Conservation (phyloP, 1,284 basidiomycete species). For the Cryptococcus hybrid region DNA sequence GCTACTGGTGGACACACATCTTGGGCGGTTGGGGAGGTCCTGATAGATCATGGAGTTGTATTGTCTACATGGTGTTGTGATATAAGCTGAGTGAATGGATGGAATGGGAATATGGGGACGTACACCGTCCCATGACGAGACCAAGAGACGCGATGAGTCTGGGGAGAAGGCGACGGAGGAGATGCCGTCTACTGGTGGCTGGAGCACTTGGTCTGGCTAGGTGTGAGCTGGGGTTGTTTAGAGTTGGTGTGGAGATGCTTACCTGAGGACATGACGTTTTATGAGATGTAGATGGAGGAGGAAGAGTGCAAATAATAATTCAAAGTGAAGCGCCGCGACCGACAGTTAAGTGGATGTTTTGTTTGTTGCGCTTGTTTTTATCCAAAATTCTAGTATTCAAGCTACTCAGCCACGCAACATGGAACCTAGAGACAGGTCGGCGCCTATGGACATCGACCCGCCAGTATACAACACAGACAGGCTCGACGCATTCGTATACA, state of each 20-base stretch:
- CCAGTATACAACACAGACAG: conserved; percentile 22
- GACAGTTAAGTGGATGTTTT: conserved; percentile 3
- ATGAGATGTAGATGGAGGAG: neutral
- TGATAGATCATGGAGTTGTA: conserved; percentile 46
- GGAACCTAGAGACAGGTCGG: conserved; percentile 30
- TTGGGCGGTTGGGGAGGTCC: conserved; percentile 32
- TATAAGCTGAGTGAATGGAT: too few species aligned
- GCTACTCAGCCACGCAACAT: conserved; percentile 5
- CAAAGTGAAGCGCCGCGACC: neutral
- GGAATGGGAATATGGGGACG: conserved; percentile 32
- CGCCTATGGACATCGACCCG: conserved; percentile 44
- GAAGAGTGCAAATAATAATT: conserved; percentile 1
- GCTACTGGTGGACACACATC: conserved; percentile 17
- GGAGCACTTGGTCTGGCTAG: conserved; percentile 42
- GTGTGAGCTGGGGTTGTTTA: neutral
- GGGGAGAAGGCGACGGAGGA: conserved; percentile 80
- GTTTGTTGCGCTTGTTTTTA: neutral
- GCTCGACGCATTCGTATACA: conserved; percentile 27
- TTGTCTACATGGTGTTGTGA: conserved; percentile 24
- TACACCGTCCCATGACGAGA: conserved; percentile 86
- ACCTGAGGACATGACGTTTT: conserved; percentile 34
- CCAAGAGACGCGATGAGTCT: conserved; percentile 70
- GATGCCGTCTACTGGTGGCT: conserved; percentile 78
- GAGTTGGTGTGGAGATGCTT: conserved; percentile 1
- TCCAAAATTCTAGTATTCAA: neutral